These are phyloP conservation scores for Diplodia mutila DNA, from an alignment of 2,329 filamentous ascomycete species.

Conservation along the genomic window DNA sequence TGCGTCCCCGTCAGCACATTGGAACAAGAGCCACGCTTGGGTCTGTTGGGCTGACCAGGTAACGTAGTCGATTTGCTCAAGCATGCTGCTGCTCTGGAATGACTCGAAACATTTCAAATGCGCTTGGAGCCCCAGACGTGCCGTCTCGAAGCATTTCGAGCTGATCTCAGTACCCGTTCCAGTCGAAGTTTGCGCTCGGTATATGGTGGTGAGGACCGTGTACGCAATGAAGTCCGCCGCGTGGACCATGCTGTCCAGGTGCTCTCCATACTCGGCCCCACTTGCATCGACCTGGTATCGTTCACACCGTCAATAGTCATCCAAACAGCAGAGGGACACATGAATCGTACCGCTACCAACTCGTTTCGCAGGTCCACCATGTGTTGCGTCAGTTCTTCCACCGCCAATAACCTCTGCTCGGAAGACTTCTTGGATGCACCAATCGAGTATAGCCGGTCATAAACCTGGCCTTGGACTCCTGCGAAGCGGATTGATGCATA, in stretches of 20 bases:
- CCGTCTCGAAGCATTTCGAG: slow-evolving; percentile 28
- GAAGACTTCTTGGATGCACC: not conserved
- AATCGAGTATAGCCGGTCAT: slow-evolving; percentile 40
- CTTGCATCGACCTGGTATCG: not conserved
- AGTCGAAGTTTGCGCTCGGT: slow-evolving; percentile 27
- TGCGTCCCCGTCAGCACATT: not conserved
- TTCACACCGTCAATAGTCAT: not conserved
- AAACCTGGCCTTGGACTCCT: slow-evolving; percentile 40
- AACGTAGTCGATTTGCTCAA: slow-evolving; percentile 26
- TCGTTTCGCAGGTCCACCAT: slow-evolving; percentile 9
- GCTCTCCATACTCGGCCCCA: not conserved
- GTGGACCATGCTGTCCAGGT: not conserved
- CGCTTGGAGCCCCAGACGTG: slow-evolving; percentile 24
- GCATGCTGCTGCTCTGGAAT: slow-evolving; percentile 6
- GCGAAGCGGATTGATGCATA: slow-evolving; percentile 40
- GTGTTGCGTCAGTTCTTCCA: not conserved
- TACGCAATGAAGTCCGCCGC: slow-evolving; percentile 29
- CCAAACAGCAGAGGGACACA: not conserved
- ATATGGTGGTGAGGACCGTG: slow-evolving; percentile 27
- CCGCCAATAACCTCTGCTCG: not conserved
- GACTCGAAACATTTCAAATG: slow-evolving; percentile 27
- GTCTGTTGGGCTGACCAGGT: slow-evolving; percentile 10
- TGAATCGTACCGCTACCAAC: not conserved
- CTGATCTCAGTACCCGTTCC: slow-evolving; percentile 27
- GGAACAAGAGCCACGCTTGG: too few relatives aligned